These are phyloP conservation scores for Pseudogymnoascus sp. DNA, from an alignment of 2,329 filamentous ascomycete species.

Conservation along the genomic window DNA sequence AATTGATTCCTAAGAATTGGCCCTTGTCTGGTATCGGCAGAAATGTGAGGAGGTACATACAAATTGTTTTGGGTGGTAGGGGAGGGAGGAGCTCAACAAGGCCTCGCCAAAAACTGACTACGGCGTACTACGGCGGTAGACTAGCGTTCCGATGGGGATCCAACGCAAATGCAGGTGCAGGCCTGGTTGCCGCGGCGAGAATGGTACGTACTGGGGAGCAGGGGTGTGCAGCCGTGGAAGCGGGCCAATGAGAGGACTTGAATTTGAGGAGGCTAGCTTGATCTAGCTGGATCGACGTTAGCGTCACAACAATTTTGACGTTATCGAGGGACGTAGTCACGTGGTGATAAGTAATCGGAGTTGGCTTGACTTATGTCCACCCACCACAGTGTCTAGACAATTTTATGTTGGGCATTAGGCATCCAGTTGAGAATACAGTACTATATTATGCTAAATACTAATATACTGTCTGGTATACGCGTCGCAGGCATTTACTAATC, in stretches of 20 bases:
- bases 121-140: background rate
- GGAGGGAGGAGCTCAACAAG: background rate
- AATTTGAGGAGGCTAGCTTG: background rate
- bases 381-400: background rate
- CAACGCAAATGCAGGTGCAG: constrained; percentile 1
- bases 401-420: constrained; percentile 1
- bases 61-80: background rate
- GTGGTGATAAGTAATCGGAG: background rate
- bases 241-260: background rate
- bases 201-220: background rate
- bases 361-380: background rate
- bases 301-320: constrained; percentile 4
- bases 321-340: background rate
- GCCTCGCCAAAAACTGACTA: constrained; percentile 2
- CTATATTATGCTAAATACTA: too few species aligned
- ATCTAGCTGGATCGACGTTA: background rate
- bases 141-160: constrained; percentile 9
- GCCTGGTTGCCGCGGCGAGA: background rate
- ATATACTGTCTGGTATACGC: background rate
- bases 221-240: background rate
- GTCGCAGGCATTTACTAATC: background rate
- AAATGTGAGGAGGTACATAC: background rate
- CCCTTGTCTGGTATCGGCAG: too few species aligned
- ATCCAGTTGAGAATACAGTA: background rate
- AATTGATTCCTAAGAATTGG: too few species aligned